A percentile compares a stretch with the other conserved stretches of the same genome.
These are phyloP conservation scores for Venturia aucupariae DNA, from an alignment of 2,329 filamentous ascomycete species.

Conservation along the genomic window DNA sequence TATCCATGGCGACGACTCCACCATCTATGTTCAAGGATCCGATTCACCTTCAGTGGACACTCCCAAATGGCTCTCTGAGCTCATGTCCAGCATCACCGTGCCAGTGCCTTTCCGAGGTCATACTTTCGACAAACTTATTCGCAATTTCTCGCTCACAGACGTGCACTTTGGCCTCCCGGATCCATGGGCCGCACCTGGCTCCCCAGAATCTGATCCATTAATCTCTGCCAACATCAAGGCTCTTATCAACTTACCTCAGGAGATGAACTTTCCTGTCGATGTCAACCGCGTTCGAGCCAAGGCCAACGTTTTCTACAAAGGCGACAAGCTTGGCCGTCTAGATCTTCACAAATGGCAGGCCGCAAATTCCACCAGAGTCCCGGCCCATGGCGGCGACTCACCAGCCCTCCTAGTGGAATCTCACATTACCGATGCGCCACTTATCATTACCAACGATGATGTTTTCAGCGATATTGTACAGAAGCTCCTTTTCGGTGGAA, in stretches of 20 bases:
- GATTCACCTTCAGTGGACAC: conserved; percentile 56
- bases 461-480: conserved; percentile 74
- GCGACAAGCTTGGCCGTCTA: conserved; percentile 69
- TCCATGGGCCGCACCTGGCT: conserved; percentile 64
- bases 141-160: conserved; percentile 76
- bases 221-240: conserved; percentile 79
- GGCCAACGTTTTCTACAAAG: conserved; percentile 72
- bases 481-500: conserved; percentile 64
- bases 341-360: conserved; percentile 74
- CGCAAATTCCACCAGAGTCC: conserved; percentile 67
- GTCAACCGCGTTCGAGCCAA: conserved; percentile 68
- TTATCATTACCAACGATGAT: conserved; percentile 71
- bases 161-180: conserved; percentile 81
- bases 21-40: conserved; percentile 74
- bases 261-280: conserved; percentile 77
- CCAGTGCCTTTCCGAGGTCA: conserved; percentile 77
- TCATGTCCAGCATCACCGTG: conserved; percentile 73
- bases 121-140: conserved; percentile 72
- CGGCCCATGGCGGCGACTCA: conserved; percentile 43
- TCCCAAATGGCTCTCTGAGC: conserved; percentile 71
- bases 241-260: conserved; percentile 66
- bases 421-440: conserved; percentile 64
- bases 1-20: conserved; percentile 68
- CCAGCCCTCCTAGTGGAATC: conserved; percentile 66
- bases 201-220: conserved; percentile 62